A percentile compares a stretch with the other conserved stretches of the same genome.
These are phyloP conservation scores for Aphanoascus verrucosus DNA, from an alignment of 2,329 filamentous ascomycete genomes.

Conservation along the genomic window DNA sequence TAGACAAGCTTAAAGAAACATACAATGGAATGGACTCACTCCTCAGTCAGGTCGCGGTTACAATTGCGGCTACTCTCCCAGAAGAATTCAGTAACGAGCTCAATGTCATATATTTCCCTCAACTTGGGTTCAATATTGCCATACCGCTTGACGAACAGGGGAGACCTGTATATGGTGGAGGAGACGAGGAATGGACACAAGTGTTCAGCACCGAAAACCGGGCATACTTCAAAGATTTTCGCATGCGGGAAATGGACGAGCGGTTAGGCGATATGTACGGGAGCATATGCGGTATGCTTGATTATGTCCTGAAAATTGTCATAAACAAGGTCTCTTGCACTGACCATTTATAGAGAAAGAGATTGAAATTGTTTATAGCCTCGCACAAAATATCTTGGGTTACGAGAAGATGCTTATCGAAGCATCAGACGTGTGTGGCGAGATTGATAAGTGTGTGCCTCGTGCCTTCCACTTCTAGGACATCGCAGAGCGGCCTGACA, in stretches of 20 bases:
- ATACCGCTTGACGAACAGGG: conserved; percentile 55
- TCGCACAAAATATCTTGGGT: conserved; percentile 60
- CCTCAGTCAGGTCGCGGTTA: conserved; percentile 55
- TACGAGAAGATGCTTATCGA: conserved; percentile 55
- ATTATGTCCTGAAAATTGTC: neutral
- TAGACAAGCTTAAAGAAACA: conserved; percentile 66
- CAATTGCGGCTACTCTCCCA: conserved; percentile 55
- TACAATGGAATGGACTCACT: conserved; percentile 70
- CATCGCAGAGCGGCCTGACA: neutral
- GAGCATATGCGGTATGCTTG: conserved; percentile 61
- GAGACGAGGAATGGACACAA: conserved; percentile 60
- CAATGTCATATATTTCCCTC: conserved; percentile 83
- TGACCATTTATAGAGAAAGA: conserved; percentile 54
- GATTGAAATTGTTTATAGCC: conserved; percentile 72
- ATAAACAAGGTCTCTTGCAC: neutral
- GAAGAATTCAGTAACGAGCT: conserved; percentile 43
- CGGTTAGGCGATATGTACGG: conserved; percentile 77
- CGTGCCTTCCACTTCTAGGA: neutral
- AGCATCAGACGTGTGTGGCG: conserved; percentile 72
- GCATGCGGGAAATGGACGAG: conserved; percentile 70
- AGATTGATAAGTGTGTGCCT: conserved; percentile 55
- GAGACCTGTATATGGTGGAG: conserved; percentile 53
- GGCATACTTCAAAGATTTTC: conserved; percentile 75
- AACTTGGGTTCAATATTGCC: conserved; percentile 78
- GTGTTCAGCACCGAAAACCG: conserved; percentile 62